Conservation (phyloP, 176 grass and related monocot genomes). For the Ensete ventricosum region DNA sequence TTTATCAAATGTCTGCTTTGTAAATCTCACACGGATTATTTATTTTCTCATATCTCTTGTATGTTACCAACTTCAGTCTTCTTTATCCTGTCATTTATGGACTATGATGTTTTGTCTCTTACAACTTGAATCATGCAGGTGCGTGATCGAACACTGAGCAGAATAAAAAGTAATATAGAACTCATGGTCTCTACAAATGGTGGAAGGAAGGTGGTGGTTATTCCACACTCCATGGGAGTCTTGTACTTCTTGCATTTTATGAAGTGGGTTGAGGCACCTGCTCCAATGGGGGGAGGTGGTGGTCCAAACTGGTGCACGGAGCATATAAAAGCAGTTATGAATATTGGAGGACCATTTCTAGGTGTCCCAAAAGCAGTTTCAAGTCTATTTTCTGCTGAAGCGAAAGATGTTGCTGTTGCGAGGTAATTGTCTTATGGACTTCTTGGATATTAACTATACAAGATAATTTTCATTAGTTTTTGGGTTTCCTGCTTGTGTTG, state of each 20-base stretch:
- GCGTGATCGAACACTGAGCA: conserved; percentile 87
- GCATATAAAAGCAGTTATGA: conserved; percentile 91
- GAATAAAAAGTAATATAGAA: conserved; percentile 97
- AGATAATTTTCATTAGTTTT: neutral
- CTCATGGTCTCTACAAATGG: conserved; percentile 82
- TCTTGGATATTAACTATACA: neutral
- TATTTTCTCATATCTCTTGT: neutral
- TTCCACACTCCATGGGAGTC: conserved; percentile 95
- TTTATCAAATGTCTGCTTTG: neutral
- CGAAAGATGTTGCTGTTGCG: conserved; percentile 96
- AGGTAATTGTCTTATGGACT: conserved; percentile 32
- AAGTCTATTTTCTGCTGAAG: conserved; percentile 93
- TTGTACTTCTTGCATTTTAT: conserved; percentile 99
- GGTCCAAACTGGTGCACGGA: conserved; percentile 82
- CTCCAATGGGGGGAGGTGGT: conserved; percentile 85
- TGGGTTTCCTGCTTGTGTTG: too few relatives aligned
- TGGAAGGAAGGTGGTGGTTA: conserved; percentile 93
- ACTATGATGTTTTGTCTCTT: conserved; percentile 17
- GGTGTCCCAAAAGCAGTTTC: conserved; percentile 85
- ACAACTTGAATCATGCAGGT: conserved; percentile 36
- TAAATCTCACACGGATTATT: neutral
- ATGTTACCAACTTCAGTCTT: neutral
- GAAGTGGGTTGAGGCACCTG: conserved; percentile 96
- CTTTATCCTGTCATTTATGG: neutral
- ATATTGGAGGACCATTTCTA: conserved; percentile 94